Base-by-base conservation (phyloP, 129 eudicot species). In the Heracleum sosnowskyi region DNA sequence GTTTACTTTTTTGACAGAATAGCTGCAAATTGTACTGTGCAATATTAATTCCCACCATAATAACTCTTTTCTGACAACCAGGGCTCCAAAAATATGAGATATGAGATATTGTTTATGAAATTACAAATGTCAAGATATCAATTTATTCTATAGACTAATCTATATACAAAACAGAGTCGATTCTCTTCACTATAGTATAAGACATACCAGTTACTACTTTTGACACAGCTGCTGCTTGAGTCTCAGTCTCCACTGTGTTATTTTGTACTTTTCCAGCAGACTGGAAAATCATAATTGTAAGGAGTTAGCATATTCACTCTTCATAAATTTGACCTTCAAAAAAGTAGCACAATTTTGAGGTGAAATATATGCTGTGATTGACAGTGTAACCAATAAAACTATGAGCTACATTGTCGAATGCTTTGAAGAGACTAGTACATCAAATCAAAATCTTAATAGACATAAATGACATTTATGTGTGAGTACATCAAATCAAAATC, bases 231-330 rank as follows among this genome's bases (percentile, higher is more conserved):
- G 80, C 82, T 60, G 74, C 82, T 81, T 83, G 87, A 28, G 78
- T 82, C 60, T 84, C 80, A 15, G 71, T 39, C 74, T 78, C 86
- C 71, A 78, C 71, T 60, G 78, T 88, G 44, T 76, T 80, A 84
- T 81, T 88, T 81, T 86, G 84, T 28, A 86, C 83, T 84, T 81
- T 95, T 69, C 98, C 98, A 85, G 97, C 96, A 79, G 97, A 87
- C 98, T 95, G 90, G 44, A 66, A 83, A 76, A 68, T 37, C 40
- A 79, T 69, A 69, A 6, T 24, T 37, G 45, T 36, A 73, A 73
- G 45, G 22, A 42, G 47, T 73, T 44, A 26, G 24, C 8, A 5
- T 26, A 73, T 73, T 41, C 36, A 28, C 7, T 26, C 44, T 73
- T 40, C 36, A 16, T 6, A 44, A 5, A 73, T 73, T 28, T 42